Evolutionary conservation across 2,329 filamentous ascomycete species (phyloP).

Genomic region (Tolypocladium capitatum): DNA sequence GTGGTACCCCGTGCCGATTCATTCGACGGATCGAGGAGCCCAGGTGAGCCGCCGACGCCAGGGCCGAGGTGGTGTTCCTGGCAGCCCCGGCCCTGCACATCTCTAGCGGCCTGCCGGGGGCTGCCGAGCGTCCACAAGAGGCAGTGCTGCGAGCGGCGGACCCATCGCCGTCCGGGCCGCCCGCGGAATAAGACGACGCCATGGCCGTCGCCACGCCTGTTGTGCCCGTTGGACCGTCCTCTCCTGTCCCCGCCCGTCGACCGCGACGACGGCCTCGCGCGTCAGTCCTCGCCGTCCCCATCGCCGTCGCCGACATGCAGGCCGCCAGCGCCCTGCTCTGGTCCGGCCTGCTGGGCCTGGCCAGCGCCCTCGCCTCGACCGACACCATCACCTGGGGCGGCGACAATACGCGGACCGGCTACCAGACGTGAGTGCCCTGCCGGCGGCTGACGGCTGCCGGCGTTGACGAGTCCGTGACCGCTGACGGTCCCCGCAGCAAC

Average conservation of each 20-base stretch:
- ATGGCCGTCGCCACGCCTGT: not conserved
- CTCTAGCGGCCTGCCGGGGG: too few species aligned
- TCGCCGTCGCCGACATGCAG: constrained; percentile 10
- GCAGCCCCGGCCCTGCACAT: not conserved
- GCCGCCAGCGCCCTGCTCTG: constrained; percentile 13
- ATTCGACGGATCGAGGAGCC: too few species aligned
- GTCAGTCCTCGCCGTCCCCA: not conserved
- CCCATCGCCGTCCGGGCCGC: too few species aligned
- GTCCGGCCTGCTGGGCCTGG: constrained; percentile 19
- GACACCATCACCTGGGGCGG: constrained; percentile 49
- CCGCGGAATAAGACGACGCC: not conserved
- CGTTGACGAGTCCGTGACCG: not conserved
- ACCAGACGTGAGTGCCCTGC: constrained; percentile 31
- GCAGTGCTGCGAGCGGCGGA: too few species aligned
- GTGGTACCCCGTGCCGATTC: too few species aligned
- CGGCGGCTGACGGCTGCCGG: not conserved
- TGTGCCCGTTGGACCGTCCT: not conserved
- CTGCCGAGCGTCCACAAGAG: not conserved
- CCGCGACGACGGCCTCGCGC: not conserved
- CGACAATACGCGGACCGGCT: constrained; percentile 39
- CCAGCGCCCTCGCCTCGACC: constrained; percentile 26
- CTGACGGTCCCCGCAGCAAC: constrained; percentile 20
- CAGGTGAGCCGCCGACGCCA: too few species aligned
- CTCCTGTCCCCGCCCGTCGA: not conserved
- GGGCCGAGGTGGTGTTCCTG: too few species aligned